Conservation (phyloP, 768 basidiomycete species). For the Tricholomella constricta region DNA sequence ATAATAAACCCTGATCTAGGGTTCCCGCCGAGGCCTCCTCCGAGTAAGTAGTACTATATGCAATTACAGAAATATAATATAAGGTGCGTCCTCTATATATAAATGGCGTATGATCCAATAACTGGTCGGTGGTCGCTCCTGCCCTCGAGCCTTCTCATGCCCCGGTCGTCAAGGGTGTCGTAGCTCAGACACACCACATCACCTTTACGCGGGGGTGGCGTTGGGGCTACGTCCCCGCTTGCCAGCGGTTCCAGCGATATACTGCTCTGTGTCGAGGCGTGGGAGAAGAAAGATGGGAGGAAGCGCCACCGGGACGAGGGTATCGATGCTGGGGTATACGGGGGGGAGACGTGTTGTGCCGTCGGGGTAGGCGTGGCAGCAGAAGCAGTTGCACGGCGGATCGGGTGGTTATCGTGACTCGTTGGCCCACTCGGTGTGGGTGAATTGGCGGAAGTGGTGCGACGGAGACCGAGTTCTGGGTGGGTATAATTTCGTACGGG, state of each 20-base stretch:
- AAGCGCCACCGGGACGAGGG: conserved; percentile 48
- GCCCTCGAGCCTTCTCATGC: conserved; percentile 75
- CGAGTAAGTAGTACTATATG: too few relatives aligned
- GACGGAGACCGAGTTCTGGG: conserved; percentile 3
- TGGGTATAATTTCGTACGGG: conserved; percentile 15
- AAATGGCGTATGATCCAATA: conserved; percentile 75
- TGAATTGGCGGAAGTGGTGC: conserved; percentile 1
- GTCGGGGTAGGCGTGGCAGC: conserved; percentile 3
- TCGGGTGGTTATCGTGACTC: not conserved
- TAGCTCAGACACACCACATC: conserved; percentile 77
- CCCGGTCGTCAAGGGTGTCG: conserved; percentile 70
- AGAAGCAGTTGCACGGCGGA: conserved; percentile 19
- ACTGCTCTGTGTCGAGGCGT: conserved; percentile 28
- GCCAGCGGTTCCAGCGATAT: conserved; percentile 14
- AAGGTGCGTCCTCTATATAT: conserved; percentile 39
- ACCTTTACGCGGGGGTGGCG: conserved; percentile 49
- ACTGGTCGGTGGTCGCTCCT: conserved; percentile 86
- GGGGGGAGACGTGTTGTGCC: conserved; percentile 7
- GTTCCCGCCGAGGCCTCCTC: conserved; percentile 8
- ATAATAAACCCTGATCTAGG: conserved; percentile 18
- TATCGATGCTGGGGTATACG: conserved; percentile 5
- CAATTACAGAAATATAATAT: conserved; percentile 2
- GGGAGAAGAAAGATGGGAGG: conserved; percentile 49
- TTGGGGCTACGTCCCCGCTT: conserved; percentile 10
- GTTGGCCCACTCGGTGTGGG: not conserved